Evolutionary conservation across 2,329 filamentous ascomycete genomes (phyloP).

Genomic region (Nannizziopsis arthrosporioides): DNA sequence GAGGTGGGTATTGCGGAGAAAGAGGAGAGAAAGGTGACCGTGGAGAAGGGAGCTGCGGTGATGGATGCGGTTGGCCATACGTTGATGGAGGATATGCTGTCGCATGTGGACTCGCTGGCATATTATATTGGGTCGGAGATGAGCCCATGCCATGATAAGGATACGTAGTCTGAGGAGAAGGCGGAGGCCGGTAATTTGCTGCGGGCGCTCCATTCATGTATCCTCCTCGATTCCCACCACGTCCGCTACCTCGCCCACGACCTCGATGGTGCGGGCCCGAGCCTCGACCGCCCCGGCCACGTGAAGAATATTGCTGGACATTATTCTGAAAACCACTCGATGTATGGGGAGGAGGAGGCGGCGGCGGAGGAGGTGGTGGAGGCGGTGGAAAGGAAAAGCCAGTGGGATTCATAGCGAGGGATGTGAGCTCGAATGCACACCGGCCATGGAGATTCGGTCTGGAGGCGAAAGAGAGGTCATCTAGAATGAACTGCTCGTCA

Average conservation of each 20-base stretch:
- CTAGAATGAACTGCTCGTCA: not conserved
- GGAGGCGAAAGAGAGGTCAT: not conserved
- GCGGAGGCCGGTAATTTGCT: slow-evolving; percentile 12
- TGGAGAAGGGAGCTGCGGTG: not conserved
- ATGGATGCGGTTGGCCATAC: slow-evolving; percentile 5
- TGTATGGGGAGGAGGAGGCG: not conserved
- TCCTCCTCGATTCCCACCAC: slow-evolving; percentile 23
- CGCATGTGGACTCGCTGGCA: slow-evolving; percentile 14
- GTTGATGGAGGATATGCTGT: slow-evolving; percentile 2
- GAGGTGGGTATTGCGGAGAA: slow-evolving; percentile 12
- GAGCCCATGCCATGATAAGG: slow-evolving; percentile 12
- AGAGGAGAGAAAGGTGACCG: slow-evolving; percentile 3
- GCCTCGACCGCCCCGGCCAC: slow-evolving; percentile 8
- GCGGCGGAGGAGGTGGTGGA: slow-evolving; percentile 32
- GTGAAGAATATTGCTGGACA: not conserved
- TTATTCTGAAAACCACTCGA: not conserved
- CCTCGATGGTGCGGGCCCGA: slow-evolving; percentile 9
- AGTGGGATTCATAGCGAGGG: slow-evolving; percentile 28
- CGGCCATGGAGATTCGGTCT: no score
- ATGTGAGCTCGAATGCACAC: no score
- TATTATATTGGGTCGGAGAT: slow-evolving; percentile 9
- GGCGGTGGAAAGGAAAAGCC: slow-evolving; percentile 38
- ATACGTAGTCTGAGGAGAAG: slow-evolving; percentile 16
- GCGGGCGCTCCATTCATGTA: slow-evolving; percentile 16
- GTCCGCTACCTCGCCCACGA: slow-evolving; percentile 23